phyloP scores from a whole-genome alignment of 1,284 basidiomycete species.

The Cronartium quercuum region DNA sequence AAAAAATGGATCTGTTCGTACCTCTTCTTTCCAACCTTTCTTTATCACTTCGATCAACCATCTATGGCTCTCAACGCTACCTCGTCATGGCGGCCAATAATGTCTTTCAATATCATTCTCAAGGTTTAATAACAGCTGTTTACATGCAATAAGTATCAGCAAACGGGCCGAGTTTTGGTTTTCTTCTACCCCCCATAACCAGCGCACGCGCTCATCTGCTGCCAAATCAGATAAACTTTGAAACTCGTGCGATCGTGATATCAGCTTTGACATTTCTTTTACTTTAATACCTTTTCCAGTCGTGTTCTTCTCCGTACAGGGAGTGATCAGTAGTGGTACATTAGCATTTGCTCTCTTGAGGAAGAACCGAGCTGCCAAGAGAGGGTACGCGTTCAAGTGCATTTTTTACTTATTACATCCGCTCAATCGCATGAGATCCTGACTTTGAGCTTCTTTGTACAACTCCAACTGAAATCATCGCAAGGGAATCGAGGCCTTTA shows the following conservation, averaged over 20 bases:
- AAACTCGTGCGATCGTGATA: not conserved
- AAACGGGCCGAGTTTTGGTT: no score
- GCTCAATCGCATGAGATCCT: not conserved
- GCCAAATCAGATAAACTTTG: no score
- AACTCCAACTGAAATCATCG: not conserved
- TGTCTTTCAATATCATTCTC: no score
- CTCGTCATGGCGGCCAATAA: no score
- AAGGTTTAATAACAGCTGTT: no score
- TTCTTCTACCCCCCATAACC: no score
- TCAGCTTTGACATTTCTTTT: not conserved
- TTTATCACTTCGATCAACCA: not conserved
- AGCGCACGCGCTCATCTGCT: no score
- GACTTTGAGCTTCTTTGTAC: not conserved
- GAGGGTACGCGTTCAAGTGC: slow-evolving; percentile 7
- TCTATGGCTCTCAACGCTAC: not conserved
- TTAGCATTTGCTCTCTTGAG: slow-evolving; percentile 28
- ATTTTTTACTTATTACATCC: not conserved
- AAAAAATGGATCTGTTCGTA: slow-evolving; percentile 24
- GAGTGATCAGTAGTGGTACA: slow-evolving; percentile 18
- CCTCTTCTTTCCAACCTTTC: not conserved
- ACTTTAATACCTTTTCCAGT: not conserved
- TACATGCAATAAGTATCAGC: no score
- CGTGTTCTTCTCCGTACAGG: slow-evolving; percentile 32
- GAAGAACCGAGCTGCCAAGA: slow-evolving; percentile 2
- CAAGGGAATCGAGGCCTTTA: slow-evolving; percentile 19